Evolutionary conservation across 495 filamentous ascomycete species (phyloP), one percentile per base, ranked within the genome.

Genomic region (Penicillium longicatenatum): DNA sequence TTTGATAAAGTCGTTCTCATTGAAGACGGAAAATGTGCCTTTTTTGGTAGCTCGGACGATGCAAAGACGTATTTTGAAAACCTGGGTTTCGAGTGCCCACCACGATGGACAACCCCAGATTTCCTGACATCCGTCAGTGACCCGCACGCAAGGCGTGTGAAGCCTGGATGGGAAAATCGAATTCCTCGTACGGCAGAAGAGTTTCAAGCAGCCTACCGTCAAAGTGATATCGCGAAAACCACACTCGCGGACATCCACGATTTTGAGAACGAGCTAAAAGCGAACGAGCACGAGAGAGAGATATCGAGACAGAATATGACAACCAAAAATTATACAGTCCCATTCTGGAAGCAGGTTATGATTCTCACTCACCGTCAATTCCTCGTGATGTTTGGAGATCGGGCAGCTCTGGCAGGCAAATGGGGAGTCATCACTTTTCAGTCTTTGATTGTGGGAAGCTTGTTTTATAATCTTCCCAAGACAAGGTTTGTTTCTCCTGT

Each of bases 1-100:
- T 90, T 89, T 56, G 86, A 90, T 61, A 90, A 90, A 58, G 85
- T 89, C 0, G 67, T 90, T 14, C 70, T 91, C 6, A 84, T 91
- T 17, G 81, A 90, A 57, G 82, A 87, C 52, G 88, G 88, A 7
- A 79, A 79, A 50, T 84, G 84, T 52, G 76, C 80, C 20, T 91
- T 87, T 65, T 90, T 82, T 55, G 87, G 87, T 7, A 79, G 75
- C 3, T 71, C 79, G 0, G 75, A 82, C 24, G 65, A 82, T 12
- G 86, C 86, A 8, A 84, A 75, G 44, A 60, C 72, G 0, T 87
- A 89, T 64, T 88, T 89, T 58, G 84, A 89, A 59, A 60, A 70
- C n/a, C 66, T 89, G 17, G 87, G 86, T 0, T 89, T 88, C 54
- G 70, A 75, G 29, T 82, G 83, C 57, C 82, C 82, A 10, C 73